Evolutionary conservation across 495 filamentous ascomycete species (phyloP).

Genomic region (Aspergillus ostianus): DNA sequence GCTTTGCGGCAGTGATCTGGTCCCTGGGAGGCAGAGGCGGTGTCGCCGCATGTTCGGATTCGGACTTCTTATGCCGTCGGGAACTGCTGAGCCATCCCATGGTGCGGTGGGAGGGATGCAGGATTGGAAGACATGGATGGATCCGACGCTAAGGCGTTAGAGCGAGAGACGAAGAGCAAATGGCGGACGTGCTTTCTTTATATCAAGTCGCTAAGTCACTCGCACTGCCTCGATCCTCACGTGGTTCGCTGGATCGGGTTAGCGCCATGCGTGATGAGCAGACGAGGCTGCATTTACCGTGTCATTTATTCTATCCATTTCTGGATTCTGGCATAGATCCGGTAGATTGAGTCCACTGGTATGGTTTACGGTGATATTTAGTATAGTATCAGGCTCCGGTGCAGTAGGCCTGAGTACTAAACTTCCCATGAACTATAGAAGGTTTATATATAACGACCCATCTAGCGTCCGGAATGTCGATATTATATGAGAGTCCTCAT

Average conservation of each 20-base stretch:
- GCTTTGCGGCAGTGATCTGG: not conserved
- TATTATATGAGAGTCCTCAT: too few species aligned
- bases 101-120: not conserved
- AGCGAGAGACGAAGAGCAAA: not conserved
- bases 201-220: not conserved
- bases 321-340: not conserved
- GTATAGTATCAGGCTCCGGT: too few species aligned
- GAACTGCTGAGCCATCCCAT: not conserved
- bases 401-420: too few species aligned
- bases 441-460: too few species aligned
- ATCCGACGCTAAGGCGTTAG: not conserved
- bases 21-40: not conserved
- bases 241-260: not conserved
- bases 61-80: not conserved
- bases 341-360: not conserved
- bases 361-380: too few species aligned
- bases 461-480: too few species aligned
- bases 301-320: too few species aligned
- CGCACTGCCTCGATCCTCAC: slow-evolving; percentile 4
- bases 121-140: not conserved
- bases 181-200: not conserved
- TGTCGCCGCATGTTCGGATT: not conserved
- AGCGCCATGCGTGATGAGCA: too few species aligned
- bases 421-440: too few species aligned
- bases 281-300: too few species aligned